These are phyloP conservation scores for Solanum hybrid DNA, from an alignment of 305 asterid genomes.

Conservation along the genomic window DNA sequence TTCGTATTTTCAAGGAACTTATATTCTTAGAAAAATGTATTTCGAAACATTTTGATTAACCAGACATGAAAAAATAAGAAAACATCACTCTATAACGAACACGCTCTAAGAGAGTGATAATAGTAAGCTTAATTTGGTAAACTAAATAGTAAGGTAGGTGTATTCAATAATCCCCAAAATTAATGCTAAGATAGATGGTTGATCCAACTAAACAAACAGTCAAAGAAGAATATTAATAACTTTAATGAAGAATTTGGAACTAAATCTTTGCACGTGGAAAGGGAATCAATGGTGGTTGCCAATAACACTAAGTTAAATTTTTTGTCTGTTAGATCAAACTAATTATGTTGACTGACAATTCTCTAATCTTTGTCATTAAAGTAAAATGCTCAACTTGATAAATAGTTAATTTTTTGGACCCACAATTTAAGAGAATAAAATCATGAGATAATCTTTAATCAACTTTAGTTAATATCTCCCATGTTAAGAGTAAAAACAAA, in stretches of 20 bases:
- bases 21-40: too few species aligned
- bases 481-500: neutral
- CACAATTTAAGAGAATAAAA: neutral
- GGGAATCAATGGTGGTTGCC: conserved; percentile 34
- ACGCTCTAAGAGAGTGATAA: neutral
- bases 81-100: neutral
- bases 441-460: conserved; percentile 2
- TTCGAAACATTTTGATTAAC: neutral
- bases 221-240: conserved; percentile 9
- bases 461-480: neutral
- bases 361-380: neutral
- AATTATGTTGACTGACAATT: neutral
- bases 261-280: conserved; percentile 56
- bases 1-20: too few species aligned
- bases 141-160: neutral
- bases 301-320: conserved; percentile 1
- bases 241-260: conserved; percentile 12
- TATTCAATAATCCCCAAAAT: neutral
- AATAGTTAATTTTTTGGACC: neutral
- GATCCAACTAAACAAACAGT: conserved; percentile 1
- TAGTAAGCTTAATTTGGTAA: neutral
- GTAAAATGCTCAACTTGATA: neutral
- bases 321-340: conserved; percentile 9
- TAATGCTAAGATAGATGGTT: neutral
- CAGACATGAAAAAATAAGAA: neutral